Percentiles rank a stretch among this genome's conserved stretches.
phyloP scores from a whole-genome alignment of 371 early-diverging fungal species.

The Circinella umbellata region DNA sequence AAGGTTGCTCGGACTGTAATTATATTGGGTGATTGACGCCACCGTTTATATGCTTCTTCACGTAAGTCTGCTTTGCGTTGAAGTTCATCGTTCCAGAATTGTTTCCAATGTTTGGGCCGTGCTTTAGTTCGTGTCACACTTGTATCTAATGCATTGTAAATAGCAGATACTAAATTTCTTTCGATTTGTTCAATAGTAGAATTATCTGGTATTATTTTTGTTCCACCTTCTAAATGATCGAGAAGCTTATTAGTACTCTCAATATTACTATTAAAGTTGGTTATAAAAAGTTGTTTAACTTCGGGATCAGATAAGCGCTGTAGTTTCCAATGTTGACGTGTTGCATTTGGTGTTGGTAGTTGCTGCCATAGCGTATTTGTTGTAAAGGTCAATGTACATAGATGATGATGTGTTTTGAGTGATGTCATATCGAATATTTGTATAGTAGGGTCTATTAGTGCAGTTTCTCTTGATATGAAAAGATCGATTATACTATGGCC shows the following conservation, averaged over 20 bases:
- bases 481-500: slow-evolving; percentile 20
- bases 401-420: slow-evolving; percentile 12
- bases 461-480: background rate
- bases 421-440: background rate
- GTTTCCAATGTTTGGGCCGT: slow-evolving; percentile 6
- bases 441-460: background rate
- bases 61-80: background rate
- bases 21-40: background rate
- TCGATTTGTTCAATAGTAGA: background rate
- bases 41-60: slow-evolving; percentile 12
- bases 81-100: slow-evolving; percentile 16
- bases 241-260: background rate
- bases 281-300: background rate
- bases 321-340: slow-evolving; percentile 12
- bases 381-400: background rate
- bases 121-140: background rate
- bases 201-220: background rate
- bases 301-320: slow-evolving; percentile 3
- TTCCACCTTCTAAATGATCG: background rate
- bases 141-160: slow-evolving; percentile 14
- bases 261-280: background rate
- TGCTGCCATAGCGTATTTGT: background rate
- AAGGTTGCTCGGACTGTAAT: background rate
- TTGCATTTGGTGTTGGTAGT: slow-evolving; percentile 3
- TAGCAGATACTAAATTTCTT: background rate